A percentile compares a stretch with the other conserved stretches of the same genome.
Evolutionary conservation across 1,284 basidiomycete genomes (phyloP).

Genomic region (Takashimella tepidaria): DNA sequence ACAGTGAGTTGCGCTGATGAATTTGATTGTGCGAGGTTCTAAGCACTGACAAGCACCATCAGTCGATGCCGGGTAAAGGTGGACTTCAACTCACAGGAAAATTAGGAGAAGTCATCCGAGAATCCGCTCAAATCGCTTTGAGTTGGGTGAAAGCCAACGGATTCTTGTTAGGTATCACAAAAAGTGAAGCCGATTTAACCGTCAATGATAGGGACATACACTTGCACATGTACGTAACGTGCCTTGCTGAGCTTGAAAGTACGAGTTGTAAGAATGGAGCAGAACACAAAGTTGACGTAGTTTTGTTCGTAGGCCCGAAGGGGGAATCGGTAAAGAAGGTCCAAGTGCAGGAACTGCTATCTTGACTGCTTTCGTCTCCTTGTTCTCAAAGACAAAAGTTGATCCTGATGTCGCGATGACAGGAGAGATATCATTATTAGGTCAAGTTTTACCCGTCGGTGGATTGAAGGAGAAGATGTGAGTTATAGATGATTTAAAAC

Average conservation of each 20-base stretch:
- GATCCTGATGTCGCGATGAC: constrained; percentile 91
- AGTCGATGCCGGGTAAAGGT: constrained; percentile 91
- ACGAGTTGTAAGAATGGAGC: background rate
- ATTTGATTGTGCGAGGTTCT: background rate
- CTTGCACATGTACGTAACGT: constrained; percentile 75
- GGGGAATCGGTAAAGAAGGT: constrained; percentile 95
- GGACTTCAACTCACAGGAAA: constrained; percentile 88
- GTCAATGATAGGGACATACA: constrained; percentile 81
- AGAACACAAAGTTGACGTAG: too few species aligned
- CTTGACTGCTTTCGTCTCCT: constrained; percentile 79
- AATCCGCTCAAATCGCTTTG: constrained; percentile 88
- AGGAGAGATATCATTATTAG: constrained; percentile 86
- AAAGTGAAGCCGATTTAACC: constrained; percentile 64
- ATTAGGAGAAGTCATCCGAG: constrained; percentile 94
- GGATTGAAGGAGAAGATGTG: constrained; percentile 89
- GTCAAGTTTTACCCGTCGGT: constrained; percentile 87
- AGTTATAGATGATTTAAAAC: too few species aligned
- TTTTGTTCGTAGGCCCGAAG: constrained; percentile 68
- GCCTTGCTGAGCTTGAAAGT: background rate
- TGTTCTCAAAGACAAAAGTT: constrained; percentile 78
- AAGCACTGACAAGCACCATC: constrained; percentile 12
- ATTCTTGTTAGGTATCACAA: constrained; percentile 77
- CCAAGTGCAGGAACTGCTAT: constrained; percentile 95
- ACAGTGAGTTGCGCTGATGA: constrained; percentile 56
- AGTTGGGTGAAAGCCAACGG: constrained; percentile 92